Conservation (phyloP, 139 green algal species). For the Picocystis salinarum region DNA sequence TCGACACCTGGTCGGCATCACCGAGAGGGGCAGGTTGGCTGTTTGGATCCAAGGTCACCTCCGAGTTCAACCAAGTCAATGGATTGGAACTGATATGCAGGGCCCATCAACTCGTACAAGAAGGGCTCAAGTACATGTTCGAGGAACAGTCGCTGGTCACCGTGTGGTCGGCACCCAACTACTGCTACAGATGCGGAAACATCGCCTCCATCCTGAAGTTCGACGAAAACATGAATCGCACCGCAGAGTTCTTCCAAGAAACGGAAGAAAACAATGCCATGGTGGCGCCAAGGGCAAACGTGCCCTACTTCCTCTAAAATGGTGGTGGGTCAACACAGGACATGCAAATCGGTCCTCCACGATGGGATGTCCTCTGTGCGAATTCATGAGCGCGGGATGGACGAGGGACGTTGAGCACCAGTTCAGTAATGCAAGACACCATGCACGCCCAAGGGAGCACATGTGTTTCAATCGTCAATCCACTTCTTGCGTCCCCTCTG, state of each 20-base stretch:
- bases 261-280: slow-evolving; percentile 85
- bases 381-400: too few relatives aligned
- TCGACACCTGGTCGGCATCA: slow-evolving; percentile 86
- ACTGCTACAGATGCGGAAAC: slow-evolving; percentile 98
- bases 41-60: slow-evolving; percentile 77
- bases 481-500: too few relatives aligned
- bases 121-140: slow-evolving; percentile 99
- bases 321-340: too few relatives aligned
- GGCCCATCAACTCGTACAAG: slow-evolving; percentile 92
- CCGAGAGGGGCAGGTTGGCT: slow-evolving; percentile 89
- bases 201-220: slow-evolving; percentile 92
- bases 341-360: too few relatives aligned
- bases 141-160: slow-evolving; percentile 66
- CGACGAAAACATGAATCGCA: slow-evolving; percentile 65
- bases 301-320: slow-evolving; percentile 73
- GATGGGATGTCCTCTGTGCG: too few relatives aligned
- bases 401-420: too few relatives aligned
- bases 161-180: slow-evolving; percentile 96
- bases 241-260: slow-evolving; percentile 72
- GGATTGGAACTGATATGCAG: slow-evolving; percentile 85
- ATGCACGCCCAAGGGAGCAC: too few relatives aligned
- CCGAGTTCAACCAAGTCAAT: slow-evolving; percentile 93
- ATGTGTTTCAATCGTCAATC: too few relatives aligned
- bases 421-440: too few relatives aligned
- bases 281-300: slow-evolving; percentile 47